Evolutionary conservation across 352 stramenopile species (phyloP), one percentile per base, ranked within the genome.

Genomic region (Pythium sp.): DNA sequence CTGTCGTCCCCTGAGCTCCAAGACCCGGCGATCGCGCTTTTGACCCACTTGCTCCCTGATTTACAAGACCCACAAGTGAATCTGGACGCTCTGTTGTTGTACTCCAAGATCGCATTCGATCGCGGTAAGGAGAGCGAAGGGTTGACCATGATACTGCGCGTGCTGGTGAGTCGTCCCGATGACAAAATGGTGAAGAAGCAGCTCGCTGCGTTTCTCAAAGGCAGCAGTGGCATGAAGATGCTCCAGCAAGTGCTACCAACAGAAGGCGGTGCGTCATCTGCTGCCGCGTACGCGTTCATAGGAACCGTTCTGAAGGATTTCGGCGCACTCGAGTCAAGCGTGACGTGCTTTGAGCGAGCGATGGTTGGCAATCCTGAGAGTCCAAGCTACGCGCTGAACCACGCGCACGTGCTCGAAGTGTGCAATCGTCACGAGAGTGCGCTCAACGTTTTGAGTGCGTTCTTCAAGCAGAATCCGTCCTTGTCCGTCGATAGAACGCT

Each of bases 261-360:
- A 4, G 71, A 60, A 11, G 76, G 69, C 15, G 53, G 56, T 9
- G 64, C 73, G 14, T 85, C 82, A 12, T 80, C 84, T 11, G 86
- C 81, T 28, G 76, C 81, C 3, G 83, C 80, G 18, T 93, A 92
- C 51, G 86, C 84, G 14, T 94, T 90, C 64, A 80, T 90, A 4
- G 86, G 81, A 5, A 92, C 84, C 0, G 84, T 94, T 65, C 49
- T 92, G 8, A 94, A 93, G 62, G 86, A 94, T 51, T 84, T 80
- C 67, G 69, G 86, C 0, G 84, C 72, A 9, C 38, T 93, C 20
- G 75, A 89, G 11, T 72, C 80, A 5, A 80, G 75, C 34, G 73
- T 91, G 14, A 38, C 24, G 18, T 93, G 84, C 67, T 92, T 91
- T 63, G 72, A 84, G 32, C 74, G 81, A 26, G 79, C 84, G 0